A percentile compares a stretch with the other conserved stretches of the same genome.
These are phyloP conservation scores for Sarocladium kiliense DNA, from an alignment of 2,329 filamentous ascomycete species.

Conservation along the genomic window DNA sequence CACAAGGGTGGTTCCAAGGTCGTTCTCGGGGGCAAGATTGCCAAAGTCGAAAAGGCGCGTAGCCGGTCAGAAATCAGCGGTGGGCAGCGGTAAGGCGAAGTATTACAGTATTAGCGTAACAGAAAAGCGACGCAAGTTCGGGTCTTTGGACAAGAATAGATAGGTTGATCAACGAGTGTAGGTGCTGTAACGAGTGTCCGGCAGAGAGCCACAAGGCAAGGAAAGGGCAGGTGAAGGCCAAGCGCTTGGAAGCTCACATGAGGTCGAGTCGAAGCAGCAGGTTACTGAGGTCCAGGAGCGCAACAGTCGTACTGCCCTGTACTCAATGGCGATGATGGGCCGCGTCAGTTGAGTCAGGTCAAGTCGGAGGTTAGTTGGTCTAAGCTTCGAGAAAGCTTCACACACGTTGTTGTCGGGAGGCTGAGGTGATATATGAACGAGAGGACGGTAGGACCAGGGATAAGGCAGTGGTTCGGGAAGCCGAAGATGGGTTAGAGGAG, in stretches of 20 bases:
- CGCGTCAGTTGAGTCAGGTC: background rate
- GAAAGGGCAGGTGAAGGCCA: background rate
- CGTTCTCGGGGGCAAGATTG: background rate
- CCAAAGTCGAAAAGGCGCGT: background rate
- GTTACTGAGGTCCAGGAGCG: background rate
- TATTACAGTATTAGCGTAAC: slow-evolving; percentile 3
- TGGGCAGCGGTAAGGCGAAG: background rate
- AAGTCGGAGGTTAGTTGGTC: background rate
- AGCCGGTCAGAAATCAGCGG: background rate
- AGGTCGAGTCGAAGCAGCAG: background rate
- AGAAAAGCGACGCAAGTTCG: background rate
- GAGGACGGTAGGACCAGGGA: background rate
- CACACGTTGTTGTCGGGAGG: background rate
- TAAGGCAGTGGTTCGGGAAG: slow-evolving; percentile 4
- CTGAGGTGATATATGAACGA: slow-evolving; percentile 9
- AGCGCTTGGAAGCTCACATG: slow-evolving; percentile 1
- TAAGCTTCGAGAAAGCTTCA: slow-evolving; percentile 2
- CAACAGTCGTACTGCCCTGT: background rate
- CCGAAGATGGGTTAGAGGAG: slow-evolving; percentile 1
- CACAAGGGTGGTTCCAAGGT: slow-evolving; percentile 3
- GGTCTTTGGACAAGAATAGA: background rate
- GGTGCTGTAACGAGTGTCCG: slow-evolving; percentile 7
- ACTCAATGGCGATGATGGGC: background rate
- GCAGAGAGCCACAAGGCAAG: slow-evolving; percentile 6
- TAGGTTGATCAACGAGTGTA: background rate